phyloP scores from a whole-genome alignment of 441 rosid species.

The Erodium trifolium region DNA sequence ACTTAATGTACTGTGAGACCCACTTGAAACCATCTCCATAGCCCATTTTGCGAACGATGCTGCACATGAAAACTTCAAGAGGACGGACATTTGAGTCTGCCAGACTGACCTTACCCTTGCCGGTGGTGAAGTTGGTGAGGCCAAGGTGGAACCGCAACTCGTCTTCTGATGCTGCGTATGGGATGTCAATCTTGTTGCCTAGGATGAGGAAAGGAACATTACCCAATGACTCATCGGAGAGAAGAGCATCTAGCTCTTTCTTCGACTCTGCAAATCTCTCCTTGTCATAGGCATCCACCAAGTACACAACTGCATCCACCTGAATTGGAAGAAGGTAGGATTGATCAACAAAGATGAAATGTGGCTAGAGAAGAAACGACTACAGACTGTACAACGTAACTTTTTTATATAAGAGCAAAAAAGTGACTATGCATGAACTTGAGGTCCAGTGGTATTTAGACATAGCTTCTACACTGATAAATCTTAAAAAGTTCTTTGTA shows the following conservation, averaged over 20 bases:
- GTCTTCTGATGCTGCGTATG: slow-evolving; percentile 22
- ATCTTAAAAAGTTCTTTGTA: no score
- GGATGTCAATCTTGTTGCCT: slow-evolving; percentile 17
- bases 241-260: slow-evolving; percentile 24
- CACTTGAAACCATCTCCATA: slow-evolving; percentile 26
- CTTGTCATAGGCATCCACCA: slow-evolving; percentile 23
- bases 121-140: slow-evolving; percentile 25
- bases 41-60: slow-evolving; percentile 26
- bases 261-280: slow-evolving; percentile 23
- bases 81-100: slow-evolving; percentile 20
- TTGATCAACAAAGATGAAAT: not conserved
- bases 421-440: not conserved
- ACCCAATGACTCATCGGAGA: slow-evolving; percentile 20
- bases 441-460: no score
- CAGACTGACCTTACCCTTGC: slow-evolving; percentile 23
- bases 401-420: not conserved
- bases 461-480: no score
- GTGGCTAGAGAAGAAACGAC: no score
- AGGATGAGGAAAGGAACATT: slow-evolving; percentile 17
- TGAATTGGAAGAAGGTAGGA: not conserved
- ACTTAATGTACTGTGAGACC: slow-evolving; percentile 26
- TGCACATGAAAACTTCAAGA: slow-evolving; percentile 26
- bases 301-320: slow-evolving; percentile 24
- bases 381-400: not conserved
- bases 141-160: slow-evolving; percentile 24